Evolutionary conservation across 306 rosid genomes (phyloP), one percentile per base, ranked within the genome.

Genomic region (Trifolium repens): DNA sequence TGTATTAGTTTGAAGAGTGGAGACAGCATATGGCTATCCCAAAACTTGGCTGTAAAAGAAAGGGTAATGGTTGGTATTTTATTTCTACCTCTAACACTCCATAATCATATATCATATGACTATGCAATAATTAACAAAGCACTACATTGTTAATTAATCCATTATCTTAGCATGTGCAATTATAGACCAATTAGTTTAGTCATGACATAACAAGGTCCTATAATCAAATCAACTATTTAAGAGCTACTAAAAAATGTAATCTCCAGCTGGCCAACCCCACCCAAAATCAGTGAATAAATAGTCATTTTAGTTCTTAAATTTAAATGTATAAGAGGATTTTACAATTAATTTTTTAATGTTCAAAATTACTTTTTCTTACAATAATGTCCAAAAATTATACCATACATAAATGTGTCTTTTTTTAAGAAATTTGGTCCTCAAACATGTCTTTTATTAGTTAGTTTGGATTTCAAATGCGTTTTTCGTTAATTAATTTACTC

Each of bases 71-170:
- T n/a, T n/a, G 46, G 15, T 32, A 14, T 42, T 26, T 59, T 15
- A 42, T 59, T 26, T 57, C 8, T 61, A 46, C 43, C 46, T 62
- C 37, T 63, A 32, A 50, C 15, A 22, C 24, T 22, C 1, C 1
- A 22, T 3, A 74, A 32, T 34, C 59, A 73, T 3, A 42, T 34
- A 46, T 30, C 27, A 43, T 50, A 43, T 50, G 52, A 75, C 27
- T 16, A 11, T 65, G 17, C 54, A 24, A 39, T 37, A 17, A 40
- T 14, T 76, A 53, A 39, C 42, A 64, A 75, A 49, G 64, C 79
- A 75, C 27, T 64, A 37, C 39, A 19, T 75, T 46, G 32, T 49
- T 52, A 67, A 34, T 27, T 46, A 59, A 13, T 55, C 52, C 81
- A 59, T 70, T 59, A 63, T 26, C 64, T 80, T 52, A 49, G 11